These are phyloP conservation scores for Fraxinus albicans DNA, from an alignment of 305 asterid species.

Conservation along the genomic window DNA sequence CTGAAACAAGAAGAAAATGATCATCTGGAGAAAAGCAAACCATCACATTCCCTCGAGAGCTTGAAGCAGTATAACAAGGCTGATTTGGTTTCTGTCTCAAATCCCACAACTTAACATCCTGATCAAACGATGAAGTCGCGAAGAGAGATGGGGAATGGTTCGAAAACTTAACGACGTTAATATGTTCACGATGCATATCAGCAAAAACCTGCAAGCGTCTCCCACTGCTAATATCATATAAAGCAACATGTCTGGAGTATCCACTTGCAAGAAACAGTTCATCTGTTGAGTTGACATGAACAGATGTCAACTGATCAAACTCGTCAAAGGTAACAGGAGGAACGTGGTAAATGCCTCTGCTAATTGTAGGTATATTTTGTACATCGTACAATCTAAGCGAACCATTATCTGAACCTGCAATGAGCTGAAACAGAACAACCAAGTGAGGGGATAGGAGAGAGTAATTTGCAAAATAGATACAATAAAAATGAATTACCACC, in stretches of 20 bases:
- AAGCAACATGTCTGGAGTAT: constrained; percentile 78
- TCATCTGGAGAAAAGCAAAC: constrained; percentile 98
- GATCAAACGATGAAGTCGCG: constrained; percentile 91
- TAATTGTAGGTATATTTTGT: constrained; percentile 43
- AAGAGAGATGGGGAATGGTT: constrained; percentile 86
- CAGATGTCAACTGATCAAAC: constrained; percentile 91
- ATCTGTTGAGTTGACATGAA: constrained; percentile 86
- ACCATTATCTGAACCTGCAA: constrained; percentile 96
- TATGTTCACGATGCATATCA: constrained; percentile 86
- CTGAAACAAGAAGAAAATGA: constrained; percentile 88
- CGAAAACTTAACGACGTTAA: constrained; percentile 86
- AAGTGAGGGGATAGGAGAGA: constrained; percentile 18
- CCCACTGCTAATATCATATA: constrained; percentile 76
- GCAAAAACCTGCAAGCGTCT: constrained; percentile 72
- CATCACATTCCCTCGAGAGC: constrained; percentile 90
- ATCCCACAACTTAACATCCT: constrained; percentile 95
- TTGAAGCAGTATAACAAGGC: constrained; percentile 83
- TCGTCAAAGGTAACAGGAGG: constrained; percentile 65
- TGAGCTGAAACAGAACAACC: constrained; percentile 57
- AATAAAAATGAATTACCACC: constrained; percentile 17
- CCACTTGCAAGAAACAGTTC: constrained; percentile 95
- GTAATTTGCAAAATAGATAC: constrained; percentile 5
- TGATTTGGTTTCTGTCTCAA: constrained; percentile 67
- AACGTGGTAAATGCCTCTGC: constrained; percentile 37
- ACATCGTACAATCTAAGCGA: constrained; percentile 74